Percentiles rank a stretch among this genome's conserved stretches.
These are phyloP conservation scores for Xylaria grammica DNA, from an alignment of 495 filamentous ascomycete species.

Conservation along the genomic window DNA sequence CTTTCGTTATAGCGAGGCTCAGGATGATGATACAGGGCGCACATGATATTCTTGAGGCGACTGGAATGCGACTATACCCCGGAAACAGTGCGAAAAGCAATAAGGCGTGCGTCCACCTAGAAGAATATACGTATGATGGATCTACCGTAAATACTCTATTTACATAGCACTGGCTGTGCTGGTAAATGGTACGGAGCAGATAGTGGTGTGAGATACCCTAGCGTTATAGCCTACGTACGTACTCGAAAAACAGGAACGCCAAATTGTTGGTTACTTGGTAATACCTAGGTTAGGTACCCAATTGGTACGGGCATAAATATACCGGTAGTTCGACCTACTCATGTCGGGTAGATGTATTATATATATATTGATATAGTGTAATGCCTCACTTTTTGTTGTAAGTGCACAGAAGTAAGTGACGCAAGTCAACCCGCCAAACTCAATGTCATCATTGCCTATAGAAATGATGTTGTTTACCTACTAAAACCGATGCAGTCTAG, in stretches of 20 bases:
- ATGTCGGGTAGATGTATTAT: too few species aligned
- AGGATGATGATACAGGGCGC: neutral
- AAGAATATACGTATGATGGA: neutral
- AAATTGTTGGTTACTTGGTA: too few species aligned
- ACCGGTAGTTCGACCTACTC: too few species aligned
- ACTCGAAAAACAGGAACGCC: too few species aligned
- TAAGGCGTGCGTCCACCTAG: neutral
- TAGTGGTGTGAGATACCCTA: neutral
- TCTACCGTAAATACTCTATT: neutral
- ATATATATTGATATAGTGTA: too few species aligned
- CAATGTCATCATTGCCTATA: constrained; percentile 10
- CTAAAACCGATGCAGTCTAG: neutral
- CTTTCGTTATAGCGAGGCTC: neutral
- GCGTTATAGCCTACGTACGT: too few species aligned
- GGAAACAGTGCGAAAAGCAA: neutral
- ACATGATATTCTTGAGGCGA: neutral
- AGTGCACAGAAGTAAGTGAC: neutral
- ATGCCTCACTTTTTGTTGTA: too few species aligned
- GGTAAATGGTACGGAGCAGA: neutral
- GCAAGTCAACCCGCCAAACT: neutral
- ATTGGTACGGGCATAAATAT: too few species aligned
- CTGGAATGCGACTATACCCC: neutral
- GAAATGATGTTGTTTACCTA: constrained; percentile 13
- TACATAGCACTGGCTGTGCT: neutral
- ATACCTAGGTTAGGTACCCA: too few species aligned